Base-by-base conservation (phyloP, 169 alveolate genomes). In the Prorocentrum cordatum region DNA sequence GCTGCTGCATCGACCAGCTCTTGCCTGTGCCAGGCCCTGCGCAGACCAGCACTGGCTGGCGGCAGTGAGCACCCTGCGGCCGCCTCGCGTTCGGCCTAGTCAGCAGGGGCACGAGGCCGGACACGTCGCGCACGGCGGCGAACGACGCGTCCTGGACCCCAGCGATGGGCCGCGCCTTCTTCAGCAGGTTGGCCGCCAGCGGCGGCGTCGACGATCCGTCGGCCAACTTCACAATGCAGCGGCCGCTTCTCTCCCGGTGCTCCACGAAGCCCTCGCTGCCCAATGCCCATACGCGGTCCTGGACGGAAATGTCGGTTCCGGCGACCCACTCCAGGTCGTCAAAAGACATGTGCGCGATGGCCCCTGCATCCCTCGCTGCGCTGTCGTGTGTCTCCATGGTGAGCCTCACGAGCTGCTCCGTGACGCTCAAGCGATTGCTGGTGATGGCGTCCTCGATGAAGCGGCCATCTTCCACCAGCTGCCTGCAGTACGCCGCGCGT, bases 191-290 rank as follows among this genome's bases (percentile, higher is more conserved):
- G n/a, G 88, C 72, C 10, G 33, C 29, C 88, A 77, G 14, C 5
- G 88, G 75, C 1, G 88, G 75, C 1, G 88, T 59, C 22, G 88
- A 77, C 1, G 88, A 36, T 31, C 88, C 88, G 22, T 77, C 88
- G 1, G 72, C 7, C 27, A 31, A 62, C 42, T 62, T 62, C 31
- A 62, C 72, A 27, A 62, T 42, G 86, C 20, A 31, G 12, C 88
- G 88, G 45, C 75, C 75, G 50, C 59, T 72, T 45, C 59, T 77
- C 62, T 77, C 75, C 39, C 54, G 32, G 32, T 77, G 88, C 88
- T 77, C 88, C 29, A 75, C 86, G n/a, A 33, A n/a, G n/a, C 86
- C 86, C 88, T 77, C 88, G 33, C 88, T 59, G 16, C 88, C 88
- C 54, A 59, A 75, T 22, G 88, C 88, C 88, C 88, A 77, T 24